phyloP scores from a whole-genome alignment of 768 basidiomycete genomes.

The Hygrocybe punicea region DNA sequence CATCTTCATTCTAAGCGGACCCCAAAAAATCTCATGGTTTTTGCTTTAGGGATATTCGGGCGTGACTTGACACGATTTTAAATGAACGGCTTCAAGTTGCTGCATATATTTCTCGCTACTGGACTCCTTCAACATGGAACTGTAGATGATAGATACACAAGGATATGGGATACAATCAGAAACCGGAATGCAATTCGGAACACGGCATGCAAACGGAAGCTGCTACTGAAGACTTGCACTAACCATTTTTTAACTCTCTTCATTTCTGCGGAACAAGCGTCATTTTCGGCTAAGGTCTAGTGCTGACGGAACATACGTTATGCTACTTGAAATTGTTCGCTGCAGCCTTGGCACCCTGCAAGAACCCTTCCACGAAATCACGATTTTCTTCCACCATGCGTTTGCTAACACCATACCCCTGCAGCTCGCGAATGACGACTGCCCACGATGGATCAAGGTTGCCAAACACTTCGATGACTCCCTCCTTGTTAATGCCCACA shows the following conservation, averaged over 20 bases:
- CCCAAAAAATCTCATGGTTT: background rate
- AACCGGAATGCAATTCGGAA: background rate
- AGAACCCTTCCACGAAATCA: slow-evolving; percentile 34
- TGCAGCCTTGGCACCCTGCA: slow-evolving; percentile 29
- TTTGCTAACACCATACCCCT: slow-evolving; percentile 21
- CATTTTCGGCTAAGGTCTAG: background rate
- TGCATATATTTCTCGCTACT: background rate
- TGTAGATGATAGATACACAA: background rate
- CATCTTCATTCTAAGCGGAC: slow-evolving; percentile 4
- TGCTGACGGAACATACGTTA: background rate
- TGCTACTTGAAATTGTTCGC: slow-evolving; percentile 4
- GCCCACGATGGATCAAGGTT: slow-evolving; percentile 55
- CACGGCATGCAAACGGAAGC: background rate
- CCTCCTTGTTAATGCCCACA: slow-evolving; percentile 53
- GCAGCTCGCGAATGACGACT: background rate
- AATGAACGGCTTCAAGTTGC: slow-evolving; percentile 10
- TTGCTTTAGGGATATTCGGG: slow-evolving; percentile 62
- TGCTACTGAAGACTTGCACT: no score
- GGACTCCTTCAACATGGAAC: background rate
- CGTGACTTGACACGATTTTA: slow-evolving; percentile 70
- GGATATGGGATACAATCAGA: no score
- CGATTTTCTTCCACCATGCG: slow-evolving; percentile 26
- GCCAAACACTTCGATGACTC: slow-evolving; percentile 51
- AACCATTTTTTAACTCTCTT: no score
- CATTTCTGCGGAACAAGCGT: no score